phyloP scores from a whole-genome alignment of 441 rosid genomes.

The Geranium incanum region DNA sequence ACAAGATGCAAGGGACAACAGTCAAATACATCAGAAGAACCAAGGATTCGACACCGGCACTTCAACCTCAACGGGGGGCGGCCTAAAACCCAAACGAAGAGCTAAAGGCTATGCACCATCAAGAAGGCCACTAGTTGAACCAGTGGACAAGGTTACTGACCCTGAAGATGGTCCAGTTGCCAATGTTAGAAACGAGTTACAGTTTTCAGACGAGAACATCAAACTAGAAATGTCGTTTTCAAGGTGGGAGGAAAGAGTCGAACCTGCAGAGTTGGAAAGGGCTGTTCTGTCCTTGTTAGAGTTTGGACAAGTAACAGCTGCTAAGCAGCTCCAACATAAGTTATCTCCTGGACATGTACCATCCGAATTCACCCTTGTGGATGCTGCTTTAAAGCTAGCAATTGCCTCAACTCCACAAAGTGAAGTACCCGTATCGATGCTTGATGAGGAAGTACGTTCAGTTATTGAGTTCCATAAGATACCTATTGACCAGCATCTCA shows the following conservation, averaged over 20 bases:
- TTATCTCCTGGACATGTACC: conserved; percentile 69
- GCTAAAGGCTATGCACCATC: conserved; percentile 62
- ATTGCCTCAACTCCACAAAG: conserved; percentile 53
- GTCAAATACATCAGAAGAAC: conserved; percentile 43
- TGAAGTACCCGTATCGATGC: conserved; percentile 36
- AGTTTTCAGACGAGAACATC: conserved; percentile 57
- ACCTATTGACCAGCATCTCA: conserved; percentile 31
- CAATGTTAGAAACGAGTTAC: conserved; percentile 50
- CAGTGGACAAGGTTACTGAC: conserved; percentile 49
- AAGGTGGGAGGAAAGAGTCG: conserved; percentile 94
- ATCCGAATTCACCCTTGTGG: conserved; percentile 66
- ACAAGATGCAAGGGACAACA: conserved; percentile 52
- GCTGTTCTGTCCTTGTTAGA: conserved; percentile 92
- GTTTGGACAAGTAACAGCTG: conserved; percentile 93
- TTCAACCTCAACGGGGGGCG: conserved; percentile 37
- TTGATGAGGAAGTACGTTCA: conserved; percentile 61
- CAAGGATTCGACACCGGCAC: conserved; percentile 49
- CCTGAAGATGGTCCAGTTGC: conserved; percentile 48
- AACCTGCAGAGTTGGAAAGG: conserved; percentile 79
- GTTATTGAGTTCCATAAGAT: conserved; percentile 50
- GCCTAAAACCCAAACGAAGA: conserved; percentile 67
- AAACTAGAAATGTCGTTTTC: conserved; percentile 68
- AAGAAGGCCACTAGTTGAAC: conserved; percentile 52
- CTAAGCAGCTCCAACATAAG: conserved; percentile 94
- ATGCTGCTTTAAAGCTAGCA: conserved; percentile 83